Percentiles rank a stretch among this genome's conserved stretches.
Evolutionary conservation across 2,329 filamentous ascomycete genomes (phyloP).

Genomic region (Monilinia fructicola): DNA sequence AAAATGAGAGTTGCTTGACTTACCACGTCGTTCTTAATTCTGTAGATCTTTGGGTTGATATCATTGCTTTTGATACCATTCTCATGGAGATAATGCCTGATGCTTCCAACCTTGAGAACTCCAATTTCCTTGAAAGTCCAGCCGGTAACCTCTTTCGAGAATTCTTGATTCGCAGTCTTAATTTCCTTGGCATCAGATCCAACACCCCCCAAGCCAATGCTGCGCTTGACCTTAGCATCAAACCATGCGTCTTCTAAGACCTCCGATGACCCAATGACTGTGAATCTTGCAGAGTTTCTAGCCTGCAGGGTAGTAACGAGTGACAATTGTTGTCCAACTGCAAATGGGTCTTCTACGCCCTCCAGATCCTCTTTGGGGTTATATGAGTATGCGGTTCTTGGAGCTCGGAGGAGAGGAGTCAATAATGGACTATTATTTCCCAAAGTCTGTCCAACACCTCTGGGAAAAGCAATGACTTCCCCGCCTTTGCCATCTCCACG

Average conservation of each 20-base stretch:
- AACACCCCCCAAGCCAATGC: slow-evolving; percentile 43
- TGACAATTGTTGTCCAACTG: slow-evolving; percentile 76
- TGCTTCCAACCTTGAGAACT: slow-evolving; percentile 77
- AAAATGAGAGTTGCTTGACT: slow-evolving; percentile 45
- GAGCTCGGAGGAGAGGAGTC: slow-evolving; percentile 77
- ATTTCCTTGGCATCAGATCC: slow-evolving; percentile 52
- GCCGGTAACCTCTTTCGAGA: slow-evolving; percentile 80
- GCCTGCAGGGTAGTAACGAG: slow-evolving; percentile 87
- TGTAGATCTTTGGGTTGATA: slow-evolving; percentile 84
- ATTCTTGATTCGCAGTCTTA: slow-evolving; percentile 76
- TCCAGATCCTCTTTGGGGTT: slow-evolving; percentile 83
- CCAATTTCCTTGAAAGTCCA: slow-evolving; percentile 97
- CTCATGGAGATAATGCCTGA: slow-evolving; percentile 73
- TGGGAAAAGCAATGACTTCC: slow-evolving; percentile 74
- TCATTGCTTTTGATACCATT: slow-evolving; percentile 50
- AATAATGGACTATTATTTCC: slow-evolving; percentile 74
- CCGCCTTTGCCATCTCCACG: slow-evolving; percentile 53
- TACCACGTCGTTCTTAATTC: slow-evolving; percentile 96
- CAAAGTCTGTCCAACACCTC: slow-evolving; percentile 75
- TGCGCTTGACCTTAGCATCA: slow-evolving; percentile 67
- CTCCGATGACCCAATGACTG: slow-evolving; percentile 81
- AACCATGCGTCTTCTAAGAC: slow-evolving; percentile 90
- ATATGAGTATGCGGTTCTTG: slow-evolving; percentile 86
- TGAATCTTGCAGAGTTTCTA: slow-evolving; percentile 87
- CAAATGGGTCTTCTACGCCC: slow-evolving; percentile 77